These are phyloP conservation scores for Nicotiana otophora DNA, from an alignment of 257 asterid genomes.

Conservation along the genomic window DNA sequence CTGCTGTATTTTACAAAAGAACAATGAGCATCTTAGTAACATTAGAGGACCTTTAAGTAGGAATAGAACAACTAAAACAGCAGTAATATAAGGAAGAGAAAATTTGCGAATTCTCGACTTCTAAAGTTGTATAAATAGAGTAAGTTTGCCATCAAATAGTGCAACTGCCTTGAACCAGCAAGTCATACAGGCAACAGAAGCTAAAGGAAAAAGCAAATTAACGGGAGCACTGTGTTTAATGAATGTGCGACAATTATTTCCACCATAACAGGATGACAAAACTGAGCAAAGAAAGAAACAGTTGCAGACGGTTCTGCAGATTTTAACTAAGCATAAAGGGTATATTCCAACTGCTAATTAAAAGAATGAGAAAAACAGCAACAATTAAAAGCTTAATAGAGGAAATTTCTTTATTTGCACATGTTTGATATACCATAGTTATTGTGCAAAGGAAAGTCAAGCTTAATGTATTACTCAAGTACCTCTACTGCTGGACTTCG, in stretches of 20 bases:
- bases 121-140: background rate
- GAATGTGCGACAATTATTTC: background rate
- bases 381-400: background rate
- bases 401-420: background rate
- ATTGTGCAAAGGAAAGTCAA: background rate
- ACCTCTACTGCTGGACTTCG: slow-evolving; percentile 71
- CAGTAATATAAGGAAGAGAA: background rate
- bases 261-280: background rate
- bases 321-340: background rate
- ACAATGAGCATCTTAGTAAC: background rate
- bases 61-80: background rate
- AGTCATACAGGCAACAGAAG: background rate
- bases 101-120: background rate
- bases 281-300: background rate
- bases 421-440: background rate
- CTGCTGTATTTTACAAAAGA: slow-evolving; percentile 34
- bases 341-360: background rate
- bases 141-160: background rate
- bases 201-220: background rate
- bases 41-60: background rate
- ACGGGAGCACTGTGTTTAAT: background rate
- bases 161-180: background rate
- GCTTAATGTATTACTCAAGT: background rate
- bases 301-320: background rate
- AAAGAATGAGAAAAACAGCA: background rate